Base-by-base conservation (phyloP, 108 stramenopile genomes). In the Fragilariopsis cylindrus region DNA sequence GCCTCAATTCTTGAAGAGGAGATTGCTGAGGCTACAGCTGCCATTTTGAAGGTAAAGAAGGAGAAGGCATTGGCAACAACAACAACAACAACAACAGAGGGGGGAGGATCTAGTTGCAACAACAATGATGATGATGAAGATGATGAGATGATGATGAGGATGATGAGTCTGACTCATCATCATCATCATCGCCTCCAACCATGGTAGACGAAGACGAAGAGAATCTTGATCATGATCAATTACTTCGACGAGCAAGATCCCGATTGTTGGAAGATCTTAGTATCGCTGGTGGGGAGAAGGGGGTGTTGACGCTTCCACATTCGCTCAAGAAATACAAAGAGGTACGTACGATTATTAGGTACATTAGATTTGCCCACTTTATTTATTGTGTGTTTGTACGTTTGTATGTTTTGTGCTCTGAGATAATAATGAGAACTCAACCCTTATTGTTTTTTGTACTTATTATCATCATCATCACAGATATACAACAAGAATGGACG, bases 401-500 rank as follows among this genome's bases (percentile, higher is more conserved):
- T 18, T 47, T 48, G 30, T 2, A 30, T 63, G 8, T 63, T 55
- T 55, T 72, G 48, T 19, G n/a, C 12, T 70, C 56, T 70, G 13
- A 55, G 12, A 18, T 12, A n/a, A n/a, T 30, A 30, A 30, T 30
- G 30, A 30, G 30, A 30, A 30, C 30, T 30, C 30, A 30, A 30
- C 41, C 19, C 54, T 64, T 21, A 11, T 18, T 11, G 18, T 65
- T 30, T 65, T 42, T 9, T 48, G 9, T n/a, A 3, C 48, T 60
- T 55, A 46, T 42, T 16, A 8, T 40, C 18, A 11, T 16, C 55
- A 57, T 18, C 41, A 12, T 13, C 48, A 39, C 66, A 94, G 93
- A 83, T 95, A 3, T 98, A 97, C 87, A 97, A 97, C 86, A 95
- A 90, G 69, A 84, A 97, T 74, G 98, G 98, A 4, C 96, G 97